These are phyloP conservation scores for Calocybe gambosa DNA, from an alignment of 1,284 basidiomycete genomes.

Conservation along the genomic window DNA sequence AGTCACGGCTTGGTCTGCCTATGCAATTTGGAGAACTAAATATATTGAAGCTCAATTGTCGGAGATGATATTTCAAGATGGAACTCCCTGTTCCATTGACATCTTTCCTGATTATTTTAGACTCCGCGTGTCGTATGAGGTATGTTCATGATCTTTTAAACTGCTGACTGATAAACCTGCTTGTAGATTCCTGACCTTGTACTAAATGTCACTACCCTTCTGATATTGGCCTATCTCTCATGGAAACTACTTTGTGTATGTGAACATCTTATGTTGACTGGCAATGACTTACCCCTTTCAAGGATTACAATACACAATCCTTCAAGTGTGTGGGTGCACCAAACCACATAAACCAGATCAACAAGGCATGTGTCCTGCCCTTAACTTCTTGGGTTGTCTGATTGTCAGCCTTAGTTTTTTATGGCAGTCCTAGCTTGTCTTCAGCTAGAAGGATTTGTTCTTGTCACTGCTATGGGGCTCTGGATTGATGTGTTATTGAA, in stretches of 20 bases:
- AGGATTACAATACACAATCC: conserved; percentile 42
- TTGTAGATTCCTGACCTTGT: conserved; percentile 44
- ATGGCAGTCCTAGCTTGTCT: conserved; percentile 50
- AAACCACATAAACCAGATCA: conserved; percentile 39
- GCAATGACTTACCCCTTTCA: conserved; percentile 7
- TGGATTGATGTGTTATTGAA: conserved; percentile 51
- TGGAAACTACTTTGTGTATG: conserved; percentile 41
- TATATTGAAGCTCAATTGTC: conserved; percentile 29
- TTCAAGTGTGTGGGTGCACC: conserved; percentile 53
- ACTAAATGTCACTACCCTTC: conserved; percentile 37
- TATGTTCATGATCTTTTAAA: conserved; percentile 17
- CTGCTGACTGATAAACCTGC: not conserved
- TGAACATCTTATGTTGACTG: not conserved
- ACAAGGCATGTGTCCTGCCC: conserved; percentile 33
- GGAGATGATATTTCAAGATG: conserved; percentile 31
- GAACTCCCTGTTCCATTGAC: conserved; percentile 42
- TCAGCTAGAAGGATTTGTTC: conserved; percentile 49
- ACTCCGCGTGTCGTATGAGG: conserved; percentile 37
- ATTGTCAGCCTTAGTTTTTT: conserved; percentile 35
- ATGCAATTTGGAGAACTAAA: conserved; percentile 41
- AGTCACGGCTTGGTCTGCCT: conserved; percentile 45
- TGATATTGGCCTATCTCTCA: conserved; percentile 38
- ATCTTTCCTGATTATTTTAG: conserved; percentile 40
- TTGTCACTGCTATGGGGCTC: conserved; percentile 43
- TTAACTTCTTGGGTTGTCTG: not conserved